Evolutionary conservation across 139 green algal species (phyloP).

Genomic region (Eudorina sp.): DNA sequence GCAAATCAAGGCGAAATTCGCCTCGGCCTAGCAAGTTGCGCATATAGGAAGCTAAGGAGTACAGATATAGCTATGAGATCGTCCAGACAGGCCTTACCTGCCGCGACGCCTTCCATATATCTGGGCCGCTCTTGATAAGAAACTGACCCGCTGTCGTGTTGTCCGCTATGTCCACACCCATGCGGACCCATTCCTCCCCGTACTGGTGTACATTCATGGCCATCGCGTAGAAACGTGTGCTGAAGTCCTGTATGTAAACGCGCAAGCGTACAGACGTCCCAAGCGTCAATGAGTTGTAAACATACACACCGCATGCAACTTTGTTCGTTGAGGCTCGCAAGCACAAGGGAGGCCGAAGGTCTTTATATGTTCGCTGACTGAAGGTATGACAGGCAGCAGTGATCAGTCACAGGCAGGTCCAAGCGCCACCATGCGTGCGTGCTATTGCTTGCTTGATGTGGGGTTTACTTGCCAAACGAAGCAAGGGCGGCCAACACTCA

Average conservation of each 20-base stretch:
- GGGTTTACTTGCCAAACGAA: neutral
- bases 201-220: constrained; percentile 3
- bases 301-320: neutral
- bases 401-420: neutral
- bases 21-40: no score
- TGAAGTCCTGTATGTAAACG: constrained; percentile 13
- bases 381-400: no score
- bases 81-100: no score
- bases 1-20: no score
- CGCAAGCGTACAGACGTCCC: no score
- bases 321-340: neutral
- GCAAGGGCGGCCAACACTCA: neutral
- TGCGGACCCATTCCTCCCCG: neutral
- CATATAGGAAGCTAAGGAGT: no score
- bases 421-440: neutral
- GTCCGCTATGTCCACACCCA: neutral
- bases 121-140: constrained; percentile 8
- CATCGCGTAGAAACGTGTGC: neutral
- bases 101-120: neutral
- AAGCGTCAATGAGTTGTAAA: no score
- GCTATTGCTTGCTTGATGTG: neutral
- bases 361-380: neutral
- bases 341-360: neutral
- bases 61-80: no score
- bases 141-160: constrained; percentile 7